phyloP scores from a whole-genome alignment of 2,329 filamentous ascomycete genomes.

The Chaetomium globosum region DNA sequence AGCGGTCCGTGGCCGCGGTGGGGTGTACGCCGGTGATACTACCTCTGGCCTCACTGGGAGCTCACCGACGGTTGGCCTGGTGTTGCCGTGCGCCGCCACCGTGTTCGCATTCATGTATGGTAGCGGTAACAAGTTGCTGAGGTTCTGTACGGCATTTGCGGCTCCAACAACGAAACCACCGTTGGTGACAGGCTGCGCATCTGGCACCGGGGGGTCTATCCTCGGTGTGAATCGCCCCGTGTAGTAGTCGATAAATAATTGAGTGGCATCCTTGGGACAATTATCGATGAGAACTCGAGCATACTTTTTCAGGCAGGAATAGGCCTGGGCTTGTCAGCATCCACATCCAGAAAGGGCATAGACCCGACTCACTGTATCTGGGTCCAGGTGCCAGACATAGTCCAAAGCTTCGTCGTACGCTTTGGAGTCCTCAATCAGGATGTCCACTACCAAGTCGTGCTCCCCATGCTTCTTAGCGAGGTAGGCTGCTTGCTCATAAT shows the following conservation, averaged over 20 bases:
- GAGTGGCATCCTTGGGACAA: slow-evolving; percentile 78
- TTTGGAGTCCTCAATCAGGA: slow-evolving; percentile 92
- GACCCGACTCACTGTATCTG: slow-evolving; percentile 65
- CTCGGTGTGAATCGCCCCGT: slow-evolving; percentile 79
- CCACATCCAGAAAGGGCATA: accelerated
- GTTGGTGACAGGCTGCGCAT: slow-evolving; percentile 43
- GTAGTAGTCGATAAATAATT: slow-evolving; percentile 92
- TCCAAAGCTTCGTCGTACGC: slow-evolving; percentile 84
- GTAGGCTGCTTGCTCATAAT: slow-evolving; percentile 95
- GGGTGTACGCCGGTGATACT: slow-evolving; percentile 64
- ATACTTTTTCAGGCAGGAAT: slow-evolving; percentile 91
- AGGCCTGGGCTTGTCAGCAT: slow-evolving; percentile 62
- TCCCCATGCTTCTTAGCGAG: slow-evolving; percentile 93
- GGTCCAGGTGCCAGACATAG: slow-evolving; percentile 87
- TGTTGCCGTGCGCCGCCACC: slow-evolving; percentile 51
- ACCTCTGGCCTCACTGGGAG: slow-evolving; percentile 54
- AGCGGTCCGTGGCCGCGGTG: slow-evolving; percentile 81
- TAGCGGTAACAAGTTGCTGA: slow-evolving; percentile 79
- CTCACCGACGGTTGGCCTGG: slow-evolving; percentile 57
- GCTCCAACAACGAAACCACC: slow-evolving; percentile 60
- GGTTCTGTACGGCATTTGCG: slow-evolving; percentile 79
- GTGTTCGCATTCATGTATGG: slow-evolving; percentile 77
- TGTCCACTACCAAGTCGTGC: slow-evolving; percentile 90
- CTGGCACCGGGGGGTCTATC: slow-evolving; percentile 54
- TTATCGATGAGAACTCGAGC: slow-evolving; percentile 87